Conservation (phyloP, 352 stramenopile species). For the Blastocystis sp. region DNA sequence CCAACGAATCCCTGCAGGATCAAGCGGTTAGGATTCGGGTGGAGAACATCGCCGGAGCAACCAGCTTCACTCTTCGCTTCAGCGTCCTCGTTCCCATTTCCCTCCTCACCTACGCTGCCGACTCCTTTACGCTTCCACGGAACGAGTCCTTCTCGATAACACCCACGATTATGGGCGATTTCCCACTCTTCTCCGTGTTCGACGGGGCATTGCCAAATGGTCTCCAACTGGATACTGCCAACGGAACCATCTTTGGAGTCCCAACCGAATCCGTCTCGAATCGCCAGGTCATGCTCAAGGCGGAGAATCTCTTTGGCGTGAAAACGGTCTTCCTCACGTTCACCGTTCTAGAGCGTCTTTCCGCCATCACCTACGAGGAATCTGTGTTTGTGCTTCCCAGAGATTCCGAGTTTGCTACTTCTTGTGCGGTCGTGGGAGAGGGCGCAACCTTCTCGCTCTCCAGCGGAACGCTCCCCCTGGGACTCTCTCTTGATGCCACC, state of each 20-base stretch:
- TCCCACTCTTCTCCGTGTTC: too few relatives aligned
- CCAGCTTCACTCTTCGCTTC: background rate
- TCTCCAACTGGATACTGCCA: background rate
- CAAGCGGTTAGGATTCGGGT: too few relatives aligned
- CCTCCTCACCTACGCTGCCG: background rate
- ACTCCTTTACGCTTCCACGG: background rate
- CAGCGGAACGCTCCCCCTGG: background rate
- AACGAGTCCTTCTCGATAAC: background rate
- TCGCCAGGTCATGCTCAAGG: background rate
- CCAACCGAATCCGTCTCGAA: background rate
- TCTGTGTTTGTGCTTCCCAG: too few relatives aligned
- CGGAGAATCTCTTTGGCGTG: background rate
- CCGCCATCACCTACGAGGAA: too few relatives aligned
- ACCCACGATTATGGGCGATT: background rate
- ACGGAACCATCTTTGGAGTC: background rate
- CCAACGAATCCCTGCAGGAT: too few relatives aligned
- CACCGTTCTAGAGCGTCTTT: too few relatives aligned
- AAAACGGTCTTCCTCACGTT: background rate
- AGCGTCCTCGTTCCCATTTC: background rate
- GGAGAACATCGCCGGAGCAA: too few relatives aligned
- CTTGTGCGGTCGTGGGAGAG: too few relatives aligned
- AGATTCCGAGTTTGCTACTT: too few relatives aligned
- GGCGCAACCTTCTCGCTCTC: slow-evolving; percentile 17
- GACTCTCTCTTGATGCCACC: background rate
- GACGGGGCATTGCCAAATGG: too few relatives aligned